A percentile compares a stretch with the other conserved stretches of the same genome.
Evolutionary conservation across 805 yeast species (phyloP).

Genomic region (Metschnikowia borealis): DNA sequence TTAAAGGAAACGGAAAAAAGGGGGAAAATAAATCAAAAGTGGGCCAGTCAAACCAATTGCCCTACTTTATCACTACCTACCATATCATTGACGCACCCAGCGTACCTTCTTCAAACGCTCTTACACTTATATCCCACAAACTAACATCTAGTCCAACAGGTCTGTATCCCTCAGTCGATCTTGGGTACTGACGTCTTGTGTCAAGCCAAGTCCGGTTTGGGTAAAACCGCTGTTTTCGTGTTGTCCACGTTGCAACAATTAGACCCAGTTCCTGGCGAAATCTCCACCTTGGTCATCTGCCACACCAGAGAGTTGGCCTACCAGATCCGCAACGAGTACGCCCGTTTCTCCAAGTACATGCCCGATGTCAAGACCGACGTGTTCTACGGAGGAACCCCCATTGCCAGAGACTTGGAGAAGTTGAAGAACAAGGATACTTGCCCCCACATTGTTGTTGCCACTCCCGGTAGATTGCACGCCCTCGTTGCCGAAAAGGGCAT

Average conservation of each 20-base stretch:
- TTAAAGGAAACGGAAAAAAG: too few species aligned
- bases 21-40: too few species aligned
- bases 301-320: constrained; percentile 99
- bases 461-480: constrained; percentile 97
- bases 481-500: constrained; percentile 87
- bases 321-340: constrained; percentile 95
- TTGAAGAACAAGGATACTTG: constrained; percentile 88
- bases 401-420: constrained; percentile 78
- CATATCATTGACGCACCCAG: too few species aligned
- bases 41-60: too few species aligned
- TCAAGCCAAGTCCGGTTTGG: constrained; percentile 99
- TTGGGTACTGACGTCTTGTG: constrained; percentile 97
- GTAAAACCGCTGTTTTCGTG: constrained; percentile 98
- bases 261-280: constrained; percentile 96
- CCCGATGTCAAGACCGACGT: constrained; percentile 97
- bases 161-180: constrained; percentile 95
- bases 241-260: constrained; percentile 93
- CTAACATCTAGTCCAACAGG: constrained; percentile 78
- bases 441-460: constrained; percentile 96
- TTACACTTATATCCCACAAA: constrained; percentile 6
- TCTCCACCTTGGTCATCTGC: constrained; percentile 89
- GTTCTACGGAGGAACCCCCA: constrained; percentile 93
- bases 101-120: neutral
- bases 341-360: constrained; percentile 96
- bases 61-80: too few species aligned